Evolutionary conservation across 2,329 filamentous ascomycete genomes (phyloP), one percentile per base, ranked within the genome.

Genomic region (Cladosporium cucumerinum): DNA sequence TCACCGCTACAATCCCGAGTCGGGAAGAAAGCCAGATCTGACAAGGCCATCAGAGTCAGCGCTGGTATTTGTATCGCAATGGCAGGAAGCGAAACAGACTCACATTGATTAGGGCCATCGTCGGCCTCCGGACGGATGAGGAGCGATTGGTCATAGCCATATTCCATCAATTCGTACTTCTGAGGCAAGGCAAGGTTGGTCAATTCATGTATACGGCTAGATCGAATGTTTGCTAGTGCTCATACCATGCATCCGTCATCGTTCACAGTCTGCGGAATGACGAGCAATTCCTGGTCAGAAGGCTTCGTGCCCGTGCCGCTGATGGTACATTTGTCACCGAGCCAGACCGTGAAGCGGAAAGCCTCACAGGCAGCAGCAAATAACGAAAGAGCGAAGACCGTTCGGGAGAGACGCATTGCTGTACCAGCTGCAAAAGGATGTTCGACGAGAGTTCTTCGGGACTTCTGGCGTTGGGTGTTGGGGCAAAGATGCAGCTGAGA

Each of bases 281-380:
- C 34, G 21, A 62, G 34, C 18, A 62, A 28, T 26, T 62, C 49
- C 49, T 54, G 21, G 25, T 62, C 60, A 2, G 60, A 62, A 21
- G 28, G 32, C 14, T 30, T 55, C 8, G 23, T 26, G 23, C 32
- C 32, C 10, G 54, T 34, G 39, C 58, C 58, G n/a, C 25, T 61
- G 32, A 62, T 62, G 34, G 60, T 62, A 34, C 60, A 62, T 25
- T 62, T 62, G 16, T 62, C 60, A n/a, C 60, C 60, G 2, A 62
- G 48, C 60, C 60, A 62, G 25, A 62, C 49, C 10, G 49, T 54
- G 49, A 62, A 62, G 32, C 49, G 49, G 32, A 62, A 62, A 39
- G 49, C 60, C 32, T 46, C 26, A 23, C 34, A 34, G 10, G 55
- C 36, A 18, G 10, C 36, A 26, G 59, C 23, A 43, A 49, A 11